Evolutionary conservation across 2,329 filamentous ascomycete species (phyloP), one percentile per base, ranked within the genome.

Genomic region (Claviceps digitariae): DNA sequence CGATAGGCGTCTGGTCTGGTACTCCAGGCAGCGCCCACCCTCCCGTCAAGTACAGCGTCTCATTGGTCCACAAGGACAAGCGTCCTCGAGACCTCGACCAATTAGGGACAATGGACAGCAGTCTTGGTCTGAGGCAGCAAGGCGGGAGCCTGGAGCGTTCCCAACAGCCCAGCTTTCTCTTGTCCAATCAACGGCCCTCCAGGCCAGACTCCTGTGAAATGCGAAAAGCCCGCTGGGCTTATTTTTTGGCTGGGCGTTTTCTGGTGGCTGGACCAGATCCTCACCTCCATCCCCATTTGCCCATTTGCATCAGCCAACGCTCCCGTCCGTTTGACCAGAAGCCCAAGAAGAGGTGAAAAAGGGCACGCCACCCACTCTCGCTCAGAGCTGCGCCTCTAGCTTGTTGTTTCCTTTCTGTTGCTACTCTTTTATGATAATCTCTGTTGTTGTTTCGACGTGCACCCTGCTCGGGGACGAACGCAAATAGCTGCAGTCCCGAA

Each of bases 61-160:
- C 52, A 69, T 69, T 69, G 66, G 67, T 36, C 12, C 5, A 9
- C 4, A 51, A 62, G 62, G 60, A 61, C 64, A 59, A 64, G 58
- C 60, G 13, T 38, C 6, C 12, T 43, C 17, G 17, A 17, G 17
- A 17, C 2, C 38, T 48, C 6, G 52, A 53, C 66, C 66, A 67
- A 67, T 67, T 55, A 61, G 59, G 57, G 50, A 36, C 54, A 51
- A 61, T 59, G 57, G 50, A 36, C 54, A 51, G 51, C 59, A 62
- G 51, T 65, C 63, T 45, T 61, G 62, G 64, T 64, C 64, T 67
- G 65, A 68, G 65, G 66, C 65, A 68, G 62, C 65, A 67, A 66
- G 58, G 36, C 40, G 21, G 20, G 15, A 38, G 46, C 52, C 47
- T 46, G 25, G 10, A 52, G 50, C 5, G 5, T 17, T 8, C 6